Percentiles rank a stretch among this genome's conserved stretches.
phyloP scores from a whole-genome alignment of 257 asterid genomes.

The Scutellaria galericulata region DNA sequence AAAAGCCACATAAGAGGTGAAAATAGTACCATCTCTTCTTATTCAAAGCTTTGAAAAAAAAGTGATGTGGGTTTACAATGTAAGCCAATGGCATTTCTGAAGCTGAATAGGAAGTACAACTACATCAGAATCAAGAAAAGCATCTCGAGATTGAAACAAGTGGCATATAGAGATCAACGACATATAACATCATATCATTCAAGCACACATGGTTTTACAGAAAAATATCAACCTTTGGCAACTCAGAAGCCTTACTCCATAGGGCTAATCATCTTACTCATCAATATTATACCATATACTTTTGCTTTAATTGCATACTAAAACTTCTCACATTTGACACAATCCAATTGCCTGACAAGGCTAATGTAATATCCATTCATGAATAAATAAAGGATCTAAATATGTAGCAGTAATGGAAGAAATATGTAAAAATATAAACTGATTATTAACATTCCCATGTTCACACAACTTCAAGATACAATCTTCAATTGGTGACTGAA shows the following conservation, averaged over 20 bases:
- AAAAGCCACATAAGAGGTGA: constrained; percentile 11
- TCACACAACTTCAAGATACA: constrained; percentile 8
- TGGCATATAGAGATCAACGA: neutral
- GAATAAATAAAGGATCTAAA: neutral
- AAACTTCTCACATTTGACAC: neutral
- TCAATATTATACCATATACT: neutral
- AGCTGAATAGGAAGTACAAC: neutral
- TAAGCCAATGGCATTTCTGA: neutral
- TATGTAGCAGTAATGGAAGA: neutral
- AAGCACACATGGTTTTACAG: neutral
- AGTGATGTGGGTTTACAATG: neutral
- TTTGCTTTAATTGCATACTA: constrained; percentile 9
- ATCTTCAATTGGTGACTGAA: neutral
- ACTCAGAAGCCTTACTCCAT: neutral
- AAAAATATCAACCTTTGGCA: neutral
- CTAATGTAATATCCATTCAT: neutral
- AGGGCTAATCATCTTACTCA: neutral
- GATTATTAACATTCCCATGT: constrained; percentile 1
- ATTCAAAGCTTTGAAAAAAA: constrained; percentile 7
- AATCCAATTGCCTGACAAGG: neutral
- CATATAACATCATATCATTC: constrained; percentile 4
- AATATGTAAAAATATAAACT: neutral
- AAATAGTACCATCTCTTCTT: neutral
- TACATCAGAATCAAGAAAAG: neutral
- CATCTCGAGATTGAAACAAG: neutral